Evolutionary conservation across 1,139 yeast genomes (phyloP), one percentile per base, ranked within the genome.

Genomic region (Sugiyamaella castrensis): DNA sequence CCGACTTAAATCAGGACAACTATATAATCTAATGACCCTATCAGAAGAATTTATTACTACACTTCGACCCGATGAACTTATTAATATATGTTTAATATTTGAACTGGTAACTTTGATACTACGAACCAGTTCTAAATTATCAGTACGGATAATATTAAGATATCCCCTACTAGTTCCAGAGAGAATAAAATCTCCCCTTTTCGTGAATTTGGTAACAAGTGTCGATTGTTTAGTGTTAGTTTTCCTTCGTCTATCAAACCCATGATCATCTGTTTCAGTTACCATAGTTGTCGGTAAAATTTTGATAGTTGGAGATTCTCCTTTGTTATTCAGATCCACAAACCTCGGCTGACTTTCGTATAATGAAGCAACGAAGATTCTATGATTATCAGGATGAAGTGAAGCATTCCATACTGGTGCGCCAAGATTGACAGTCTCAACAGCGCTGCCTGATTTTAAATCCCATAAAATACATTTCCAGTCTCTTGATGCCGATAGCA

Each of bases 401-500:
- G 69, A 70, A 8, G 85, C 86, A 61, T 72, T 80, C 94, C 87
- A 84, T 26, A 82, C 76, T 4, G 87, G 92, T 8, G 86, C 82
- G 49, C 81, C 85, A 56, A 86, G 81, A 50, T 73, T 71, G 42
- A 77, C 71, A 10, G 70, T 70, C 53, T 78, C 68, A 13, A 74
- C 64, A 19, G 78, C 72, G 15, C 69, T 65, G 9, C 76, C 72
- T 7, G 68, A 62, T 32, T 68, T 59, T 55, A 91, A 68, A 67
- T 88, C 96, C 97, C 97, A 89, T 37, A 89, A 64, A 48, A 85
- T 80, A 45, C 85, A 78, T 50, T 75, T 76, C 95, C 96, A 89
- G 64, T 92, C 98, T 57, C 91, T 80, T 0, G 94, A 80, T n/a
- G 91, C 74, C 1, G 87, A 76, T 8, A 91, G 70, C 6, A 91